Base-by-base conservation (phyloP, 2,329 filamentous ascomycete species). In the Fusarium guadeloupense region DNA sequence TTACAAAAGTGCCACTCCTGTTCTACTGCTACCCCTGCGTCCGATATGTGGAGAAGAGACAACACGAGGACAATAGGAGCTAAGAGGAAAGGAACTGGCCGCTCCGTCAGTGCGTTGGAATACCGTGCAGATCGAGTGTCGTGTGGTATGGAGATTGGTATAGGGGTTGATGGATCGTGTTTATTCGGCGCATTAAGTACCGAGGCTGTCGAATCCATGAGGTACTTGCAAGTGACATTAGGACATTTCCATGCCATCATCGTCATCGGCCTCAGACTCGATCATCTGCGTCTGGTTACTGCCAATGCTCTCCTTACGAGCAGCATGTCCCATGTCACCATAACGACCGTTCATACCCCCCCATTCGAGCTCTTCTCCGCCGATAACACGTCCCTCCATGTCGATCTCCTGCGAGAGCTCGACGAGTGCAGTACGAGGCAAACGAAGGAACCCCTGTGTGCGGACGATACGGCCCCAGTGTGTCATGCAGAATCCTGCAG, bases 391-490 rank as follows among this genome's bases (percentile, higher is more conserved):
- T n/a, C 93, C 93, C 71, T 98, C 95, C 69, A 89, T 90, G 75
- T 97, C 93, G 37, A 97, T 91, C 73, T 97, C 93, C 75, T 97
- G 92, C 49, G 92, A 96, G 9, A 99, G 84, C 71, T 97, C 94
- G 51, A 98, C 90, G 53, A 99, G 82, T 19, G 92, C 91, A 46
- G 85, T 81, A 49, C 91, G 89, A 51, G 89, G 92, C 30, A 99
- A 81, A 43, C 86, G 88, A 56, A 93, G 83, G 79, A 98, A 99
- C 1, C 91, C 93, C 28, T 89, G 84, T 0, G 93, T 97, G 16
- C 95, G 88, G 19, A 98, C 95, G 23, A 99, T 87, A 40, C 95
- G 88, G 47, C 95, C 95, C 93, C 95, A 99, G 75, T 98, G 92
- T 33, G 89, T 90, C 76, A 99, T 86, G 72, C 93, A 97, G 76